phyloP scores from a whole-genome alignment of 2,329 filamentous ascomycete genomes.

The Cylindrodendrum hubeiense region DNA sequence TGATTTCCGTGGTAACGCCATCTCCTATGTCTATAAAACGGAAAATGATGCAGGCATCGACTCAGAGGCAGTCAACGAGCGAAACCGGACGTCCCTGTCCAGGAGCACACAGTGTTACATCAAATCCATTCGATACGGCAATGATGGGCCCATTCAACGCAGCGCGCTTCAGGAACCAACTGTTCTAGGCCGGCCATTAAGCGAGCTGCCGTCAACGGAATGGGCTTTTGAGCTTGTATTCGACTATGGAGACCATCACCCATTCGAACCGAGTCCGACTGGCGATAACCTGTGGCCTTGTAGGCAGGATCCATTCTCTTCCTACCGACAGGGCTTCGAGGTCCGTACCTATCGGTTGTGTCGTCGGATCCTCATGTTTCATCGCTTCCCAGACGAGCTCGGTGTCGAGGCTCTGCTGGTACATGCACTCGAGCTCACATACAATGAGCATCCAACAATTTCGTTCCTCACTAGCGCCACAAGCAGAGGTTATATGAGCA shows the following conservation, averaged over 20 bases:
- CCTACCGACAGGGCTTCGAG: background rate
- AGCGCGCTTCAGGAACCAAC: too few species aligned
- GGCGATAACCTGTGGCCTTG: background rate
- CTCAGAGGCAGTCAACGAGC: background rate
- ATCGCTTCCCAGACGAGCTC: background rate
- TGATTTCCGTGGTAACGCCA: slow-evolving; percentile 7
- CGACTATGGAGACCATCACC: slow-evolving; percentile 8
- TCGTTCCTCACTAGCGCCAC: background rate
- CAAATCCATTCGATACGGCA: slow-evolving; percentile 8
- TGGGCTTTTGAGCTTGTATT: slow-evolving; percentile 8
- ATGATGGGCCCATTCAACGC: too few species aligned
- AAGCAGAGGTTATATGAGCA: background rate
- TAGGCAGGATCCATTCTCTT: background rate
- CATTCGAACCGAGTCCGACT: background rate
- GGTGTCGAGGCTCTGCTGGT: background rate
- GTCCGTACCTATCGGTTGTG: slow-evolving; percentile 7
- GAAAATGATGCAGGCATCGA: background rate
- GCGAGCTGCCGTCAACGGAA: too few species aligned
- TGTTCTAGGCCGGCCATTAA: background rate
- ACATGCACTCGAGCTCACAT: background rate
- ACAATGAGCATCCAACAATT: background rate
- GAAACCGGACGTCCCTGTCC: background rate
- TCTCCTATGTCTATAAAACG: background rate
- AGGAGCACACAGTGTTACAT: background rate
- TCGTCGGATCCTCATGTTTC: slow-evolving; percentile 13